Conservation (phyloP, 2,329 filamentous ascomycete species). For the Clarireedia monteithiana region DNA sequence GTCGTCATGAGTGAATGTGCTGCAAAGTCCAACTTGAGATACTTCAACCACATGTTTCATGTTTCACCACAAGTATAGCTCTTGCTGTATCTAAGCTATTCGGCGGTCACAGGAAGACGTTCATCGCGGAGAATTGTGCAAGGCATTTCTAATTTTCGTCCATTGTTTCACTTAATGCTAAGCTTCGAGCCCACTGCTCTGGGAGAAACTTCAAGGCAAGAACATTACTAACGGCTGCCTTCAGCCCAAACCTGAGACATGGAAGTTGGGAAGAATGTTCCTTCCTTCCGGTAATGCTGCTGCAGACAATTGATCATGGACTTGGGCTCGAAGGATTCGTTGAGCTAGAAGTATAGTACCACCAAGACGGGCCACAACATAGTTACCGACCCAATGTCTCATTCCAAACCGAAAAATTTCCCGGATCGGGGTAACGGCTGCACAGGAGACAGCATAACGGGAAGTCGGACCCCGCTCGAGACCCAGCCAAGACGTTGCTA, state of each 20-base stretch:
- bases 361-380: conserved; percentile 4
- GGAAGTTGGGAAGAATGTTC: conserved; percentile 8
- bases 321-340: neutral
- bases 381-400: conserved; percentile 8
- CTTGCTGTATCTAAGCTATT: neutral
- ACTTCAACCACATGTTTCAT: neutral
- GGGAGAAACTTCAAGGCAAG: conserved; percentile 1
- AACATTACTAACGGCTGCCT: conserved; percentile 1
- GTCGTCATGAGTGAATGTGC: conserved; percentile 1
- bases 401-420: conserved; percentile 6
- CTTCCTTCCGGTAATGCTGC: neutral
- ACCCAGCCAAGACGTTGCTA: conserved; percentile 1
- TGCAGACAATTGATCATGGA: neutral
- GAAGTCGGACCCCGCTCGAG: conserved; percentile 6
- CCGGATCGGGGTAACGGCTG: conserved; percentile 1
- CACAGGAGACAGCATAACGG: neutral
- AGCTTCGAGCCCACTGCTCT: neutral
- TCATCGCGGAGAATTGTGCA: conserved; percentile 5
- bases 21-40: conserved; percentile 2
- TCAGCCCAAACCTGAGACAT: conserved; percentile 6
- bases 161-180: neutral
- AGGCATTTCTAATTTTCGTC: neutral
- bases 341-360: neutral
- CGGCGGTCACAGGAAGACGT: neutral
- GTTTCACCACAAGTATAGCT: conserved; percentile 7